Conservation (phyloP, 805 yeast species). For the Yarrowia phangngaensis region DNA sequence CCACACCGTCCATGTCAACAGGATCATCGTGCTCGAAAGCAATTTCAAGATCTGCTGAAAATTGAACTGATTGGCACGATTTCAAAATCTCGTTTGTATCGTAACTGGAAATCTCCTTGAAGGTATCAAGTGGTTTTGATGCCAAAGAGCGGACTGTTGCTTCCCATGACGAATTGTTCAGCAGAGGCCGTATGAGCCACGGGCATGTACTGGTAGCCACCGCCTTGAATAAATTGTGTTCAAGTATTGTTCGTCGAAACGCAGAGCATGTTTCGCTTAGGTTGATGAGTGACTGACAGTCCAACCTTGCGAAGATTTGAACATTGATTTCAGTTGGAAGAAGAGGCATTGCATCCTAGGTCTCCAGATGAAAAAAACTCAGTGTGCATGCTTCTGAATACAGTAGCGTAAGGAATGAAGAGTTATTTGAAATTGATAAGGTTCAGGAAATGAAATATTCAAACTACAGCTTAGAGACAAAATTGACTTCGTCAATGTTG, state of each 20-base stretch:
- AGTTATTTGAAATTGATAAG: too few species aligned
- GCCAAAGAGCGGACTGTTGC: background rate
- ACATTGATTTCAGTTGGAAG: conserved; percentile 14
- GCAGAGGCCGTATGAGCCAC: background rate
- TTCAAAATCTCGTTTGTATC: conserved; percentile 10
- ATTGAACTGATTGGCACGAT: conserved; percentile 1
- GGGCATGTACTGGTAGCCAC: conserved; percentile 6
- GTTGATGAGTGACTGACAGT: conserved; percentile 2
- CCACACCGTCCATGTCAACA: conserved; percentile 3
- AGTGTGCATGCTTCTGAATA: too few species aligned
- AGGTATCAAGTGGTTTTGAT: background rate
- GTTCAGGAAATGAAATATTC: too few species aligned
- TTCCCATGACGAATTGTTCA: conserved; percentile 8
- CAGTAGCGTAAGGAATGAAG: too few species aligned
- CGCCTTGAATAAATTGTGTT: conserved; percentile 3
- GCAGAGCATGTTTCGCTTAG: conserved; percentile 3
- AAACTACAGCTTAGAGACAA: too few species aligned
- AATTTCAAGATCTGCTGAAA: conserved; percentile 5
- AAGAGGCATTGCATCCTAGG: background rate
- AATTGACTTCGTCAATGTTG: too few species aligned
- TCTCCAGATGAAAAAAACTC: background rate
- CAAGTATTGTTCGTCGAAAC: background rate
- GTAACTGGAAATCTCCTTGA: background rate
- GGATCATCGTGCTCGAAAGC: conserved; percentile 16
- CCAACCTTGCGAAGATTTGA: conserved; percentile 4